phyloP scores from a whole-genome alignment of 1,139 yeast genomes.

The Suhomyces anneliseae region DNA sequence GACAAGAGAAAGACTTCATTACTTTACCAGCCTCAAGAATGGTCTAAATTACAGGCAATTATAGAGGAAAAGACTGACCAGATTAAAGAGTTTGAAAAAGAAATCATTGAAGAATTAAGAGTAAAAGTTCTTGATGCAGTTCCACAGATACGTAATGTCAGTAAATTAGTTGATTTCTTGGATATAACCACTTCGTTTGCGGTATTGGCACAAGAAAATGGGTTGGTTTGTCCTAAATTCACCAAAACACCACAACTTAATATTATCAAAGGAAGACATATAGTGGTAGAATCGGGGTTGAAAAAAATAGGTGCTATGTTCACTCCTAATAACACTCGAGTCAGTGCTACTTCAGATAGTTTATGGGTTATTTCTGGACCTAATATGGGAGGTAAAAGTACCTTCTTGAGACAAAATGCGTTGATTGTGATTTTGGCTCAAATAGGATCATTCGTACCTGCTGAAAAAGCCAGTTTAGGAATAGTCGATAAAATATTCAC shows the following conservation, averaged over 20 bases:
- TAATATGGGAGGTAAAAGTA: constrained; percentile 97
- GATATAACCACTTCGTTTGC: constrained; percentile 81
- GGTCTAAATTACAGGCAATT: constrained; percentile 33
- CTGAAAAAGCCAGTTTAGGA: constrained; percentile 67
- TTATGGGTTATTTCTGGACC: constrained; percentile 90
- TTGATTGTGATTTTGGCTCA: constrained; percentile 83
- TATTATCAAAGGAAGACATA: constrained; percentile 69
- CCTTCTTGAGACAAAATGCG: constrained; percentile 86
- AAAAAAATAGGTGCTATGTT: constrained; percentile 51
- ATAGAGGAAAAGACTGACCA: constrained; percentile 26
- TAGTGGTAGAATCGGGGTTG: constrained; percentile 85
- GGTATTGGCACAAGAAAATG: constrained; percentile 60
- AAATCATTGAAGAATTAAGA: constrained; percentile 45
- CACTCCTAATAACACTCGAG: constrained; percentile 57
- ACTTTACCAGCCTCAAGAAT: constrained; percentile 31
- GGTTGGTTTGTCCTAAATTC: constrained; percentile 66
- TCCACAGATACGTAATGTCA: constrained; percentile 43
- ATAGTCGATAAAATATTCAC: constrained; percentile 85
- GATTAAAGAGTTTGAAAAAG: constrained; percentile 43
- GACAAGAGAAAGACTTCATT: constrained; percentile 30
- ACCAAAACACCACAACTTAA: constrained; percentile 46
- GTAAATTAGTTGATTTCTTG: constrained; percentile 57
- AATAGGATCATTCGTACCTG: constrained; percentile 89
- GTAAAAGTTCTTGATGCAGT: constrained; percentile 37
- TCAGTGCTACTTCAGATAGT: constrained; percentile 18